Base-by-base conservation (phyloP, 345 rosid genomes). In the Noccaea bulbosa region DNA sequence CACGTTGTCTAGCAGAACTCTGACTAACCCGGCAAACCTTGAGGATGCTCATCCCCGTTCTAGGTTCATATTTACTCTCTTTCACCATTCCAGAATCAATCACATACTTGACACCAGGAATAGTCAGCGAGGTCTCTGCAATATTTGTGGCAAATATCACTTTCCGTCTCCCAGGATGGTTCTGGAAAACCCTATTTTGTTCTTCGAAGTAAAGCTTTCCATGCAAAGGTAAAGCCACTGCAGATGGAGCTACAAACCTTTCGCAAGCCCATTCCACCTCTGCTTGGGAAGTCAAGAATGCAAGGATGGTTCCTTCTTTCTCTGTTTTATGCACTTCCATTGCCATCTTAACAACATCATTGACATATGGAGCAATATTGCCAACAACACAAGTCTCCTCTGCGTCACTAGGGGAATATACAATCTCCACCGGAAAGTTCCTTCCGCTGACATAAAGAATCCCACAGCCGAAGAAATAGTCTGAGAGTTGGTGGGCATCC, bases 251-350 rank as follows among this genome's bases (percentile, higher is more conserved):
- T 66, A 62, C 46, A 79, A 93, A 87, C 54, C 82, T 84, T 54
- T 88, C 89, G 54, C 93, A 93, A 46, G 98, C 97, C 96, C 93
- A 86, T 80, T 93, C 98, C 2, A 90, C 96, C 80, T 90, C 98
- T 71, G 78, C 67, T 76, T 88, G 96, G 34, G 98, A 90, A 72
- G 98, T 93, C 77, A 93, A 76, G 81, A 93, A 93, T 14, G 96
- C 92, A 34, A 93, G 98, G 76, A 93, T 78, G 4, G 89, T 83
- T 76, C 97, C 98, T 64, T 86, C 92, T 67, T 77, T 78, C 82
- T 90, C 87, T 5, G 68, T 79, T 75, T 58, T 74, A 72, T 90
- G 89, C 50, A 88, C 77, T 79, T 85, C 86, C 45, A 14, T 30
- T 3, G 87, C 88, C 82, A 55, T 80, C 79, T 77, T 87, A 67